These are phyloP conservation scores for Yamadazyma endophytica DNA, from an alignment of 805 yeast species.

Conservation along the genomic window DNA sequence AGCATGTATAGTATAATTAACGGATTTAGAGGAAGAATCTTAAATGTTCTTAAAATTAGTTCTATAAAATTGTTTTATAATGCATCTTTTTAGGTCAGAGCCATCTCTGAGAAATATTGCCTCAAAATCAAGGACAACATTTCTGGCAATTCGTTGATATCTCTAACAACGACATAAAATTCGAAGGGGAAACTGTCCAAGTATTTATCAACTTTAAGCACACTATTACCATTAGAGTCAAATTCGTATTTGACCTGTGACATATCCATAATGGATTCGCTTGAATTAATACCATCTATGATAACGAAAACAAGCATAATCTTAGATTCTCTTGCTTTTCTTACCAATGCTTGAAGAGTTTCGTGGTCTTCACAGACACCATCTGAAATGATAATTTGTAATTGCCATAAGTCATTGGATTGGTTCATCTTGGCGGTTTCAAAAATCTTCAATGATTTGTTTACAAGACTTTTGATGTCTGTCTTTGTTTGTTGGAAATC, in stretches of 20 bases:
- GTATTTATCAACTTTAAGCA: slow-evolving; percentile 74
- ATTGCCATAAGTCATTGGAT: slow-evolving; percentile 77
- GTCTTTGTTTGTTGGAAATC: slow-evolving; percentile 87
- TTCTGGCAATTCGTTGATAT: slow-evolving; percentile 85
- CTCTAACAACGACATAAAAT: slow-evolving; percentile 88
- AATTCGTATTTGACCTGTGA: slow-evolving; percentile 82
- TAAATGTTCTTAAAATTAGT: no score
- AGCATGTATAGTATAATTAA: no score
- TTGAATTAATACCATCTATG: slow-evolving; percentile 81
- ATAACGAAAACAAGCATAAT: slow-evolving; percentile 94
- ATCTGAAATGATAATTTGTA: slow-evolving; percentile 89
- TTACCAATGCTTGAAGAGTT: slow-evolving; percentile 73
- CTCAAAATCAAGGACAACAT: slow-evolving; percentile 85
- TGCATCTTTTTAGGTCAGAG: slow-evolving; percentile 11
- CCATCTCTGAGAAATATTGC: slow-evolving; percentile 79
- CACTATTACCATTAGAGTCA: slow-evolving; percentile 63
- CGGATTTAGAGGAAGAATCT: background rate
- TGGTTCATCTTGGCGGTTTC: slow-evolving; percentile 48
- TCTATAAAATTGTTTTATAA: no score
- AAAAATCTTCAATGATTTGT: slow-evolving; percentile 69
- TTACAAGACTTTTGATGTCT: slow-evolving; percentile 71
- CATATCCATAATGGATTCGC: slow-evolving; percentile 90
- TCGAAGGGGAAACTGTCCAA: slow-evolving; percentile 96
- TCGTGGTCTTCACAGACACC: slow-evolving; percentile 97
- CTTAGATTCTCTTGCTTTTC: slow-evolving; percentile 86